phyloP scores from a whole-genome alignment of 306 rosid genomes.

The Prinsepia uniflora region DNA sequence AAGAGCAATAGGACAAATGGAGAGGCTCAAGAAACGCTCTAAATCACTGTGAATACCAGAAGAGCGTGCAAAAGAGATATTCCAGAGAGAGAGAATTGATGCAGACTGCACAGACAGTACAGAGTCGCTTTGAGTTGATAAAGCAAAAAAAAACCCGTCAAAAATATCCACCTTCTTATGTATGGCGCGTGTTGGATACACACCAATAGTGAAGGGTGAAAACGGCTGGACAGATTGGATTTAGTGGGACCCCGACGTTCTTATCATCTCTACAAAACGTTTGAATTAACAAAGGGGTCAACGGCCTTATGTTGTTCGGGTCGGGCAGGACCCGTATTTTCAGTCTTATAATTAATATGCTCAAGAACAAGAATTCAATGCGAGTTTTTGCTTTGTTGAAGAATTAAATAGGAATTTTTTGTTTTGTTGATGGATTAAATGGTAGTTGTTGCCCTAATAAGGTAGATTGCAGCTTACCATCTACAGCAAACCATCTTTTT shows the following conservation, averaged over 20 bases:
- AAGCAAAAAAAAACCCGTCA: no score
- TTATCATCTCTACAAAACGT: not conserved
- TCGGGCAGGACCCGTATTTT: not conserved
- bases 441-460: no score
- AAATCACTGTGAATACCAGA: slow-evolving; percentile 16
- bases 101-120: not conserved
- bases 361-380: not conserved
- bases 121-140: no score
- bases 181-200: no score
- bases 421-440: no score
- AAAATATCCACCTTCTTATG: no score
- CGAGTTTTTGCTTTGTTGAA: not conserved
- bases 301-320: not conserved
- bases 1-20: slow-evolving; percentile 7
- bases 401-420: not conserved
- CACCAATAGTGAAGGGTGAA: not conserved
- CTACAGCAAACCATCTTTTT: no score
- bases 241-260: slow-evolving; percentile 27
- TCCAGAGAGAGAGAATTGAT: not conserved
- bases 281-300: not conserved
- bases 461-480: no score
- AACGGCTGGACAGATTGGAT: slow-evolving; percentile 27
- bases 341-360: not conserved
- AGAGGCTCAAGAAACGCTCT: slow-evolving; percentile 22
- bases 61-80: slow-evolving; percentile 28